Conservation (phyloP, 1,284 basidiomycete species). For the Chalciporus sp. region DNA sequence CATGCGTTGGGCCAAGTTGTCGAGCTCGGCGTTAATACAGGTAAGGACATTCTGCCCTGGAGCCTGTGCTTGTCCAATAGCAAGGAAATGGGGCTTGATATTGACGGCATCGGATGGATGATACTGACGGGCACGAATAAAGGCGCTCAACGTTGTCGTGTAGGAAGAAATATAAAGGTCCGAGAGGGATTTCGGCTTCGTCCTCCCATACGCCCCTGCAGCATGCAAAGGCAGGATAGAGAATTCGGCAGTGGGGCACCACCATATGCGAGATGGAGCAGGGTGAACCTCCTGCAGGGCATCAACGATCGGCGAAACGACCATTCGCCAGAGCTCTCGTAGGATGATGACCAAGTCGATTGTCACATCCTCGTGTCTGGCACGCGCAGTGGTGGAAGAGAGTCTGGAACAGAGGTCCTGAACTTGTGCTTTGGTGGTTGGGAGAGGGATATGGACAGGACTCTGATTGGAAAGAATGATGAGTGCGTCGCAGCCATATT, state of each 20-base stretch:
- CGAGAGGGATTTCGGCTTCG: slow-evolving; percentile 14
- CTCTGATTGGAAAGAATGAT: slow-evolving; percentile 1
- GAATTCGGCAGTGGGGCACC: slow-evolving; percentile 37
- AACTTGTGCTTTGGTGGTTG: not conserved
- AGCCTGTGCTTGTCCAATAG: slow-evolving; percentile 8
- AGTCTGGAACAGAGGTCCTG: not conserved
- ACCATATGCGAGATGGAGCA: slow-evolving; percentile 35
- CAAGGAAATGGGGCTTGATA: slow-evolving; percentile 2
- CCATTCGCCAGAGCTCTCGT: slow-evolving; percentile 25
- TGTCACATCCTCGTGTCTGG: not conserved
- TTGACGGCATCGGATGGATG: not conserved
- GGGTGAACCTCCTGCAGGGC: slow-evolving; percentile 12
- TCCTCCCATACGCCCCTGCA: slow-evolving; percentile 22
- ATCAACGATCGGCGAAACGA: slow-evolving; percentile 27
- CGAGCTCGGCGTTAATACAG: not conserved
- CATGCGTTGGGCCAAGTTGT: not conserved
- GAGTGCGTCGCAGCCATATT: slow-evolving; percentile 4
- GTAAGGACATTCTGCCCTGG: not conserved
- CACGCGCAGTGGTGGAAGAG: not conserved
- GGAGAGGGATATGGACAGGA: slow-evolving; percentile 4
- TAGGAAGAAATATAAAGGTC: slow-evolving; percentile 36
- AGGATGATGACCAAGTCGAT: slow-evolving; percentile 14
- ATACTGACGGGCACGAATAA: slow-evolving; percentile 17
- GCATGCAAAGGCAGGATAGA: slow-evolving; percentile 39
- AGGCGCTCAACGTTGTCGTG: slow-evolving; percentile 29